Evolutionary conservation across 78 protist genomes (phyloP), one percentile per base, ranked within the genome.

Genomic region (Isochrysis galbana): DNA sequence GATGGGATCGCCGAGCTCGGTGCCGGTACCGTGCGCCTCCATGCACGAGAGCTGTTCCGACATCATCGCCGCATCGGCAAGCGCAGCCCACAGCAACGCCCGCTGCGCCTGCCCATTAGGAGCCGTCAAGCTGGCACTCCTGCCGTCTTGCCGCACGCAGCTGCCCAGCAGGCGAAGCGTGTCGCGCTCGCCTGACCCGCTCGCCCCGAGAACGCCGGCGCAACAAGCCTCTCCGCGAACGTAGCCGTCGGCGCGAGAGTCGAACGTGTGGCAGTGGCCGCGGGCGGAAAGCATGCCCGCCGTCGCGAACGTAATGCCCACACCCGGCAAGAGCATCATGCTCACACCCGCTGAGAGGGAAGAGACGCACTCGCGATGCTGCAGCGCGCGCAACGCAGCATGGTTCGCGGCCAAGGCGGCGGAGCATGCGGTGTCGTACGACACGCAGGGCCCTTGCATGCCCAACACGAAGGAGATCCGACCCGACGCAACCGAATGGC

Each of bases 391-490:
- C 74, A 21, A 10, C n/a, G 74, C 74, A 23, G 74, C 10, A 32
- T 61, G 74, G n/a, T 23, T 7, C 74, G 74, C 74, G 36, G 23
- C 74, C 10, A 61, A 32, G 36, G 74, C 74, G 7, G 74, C 10
- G 36, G 74, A 7, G 74, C 74, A 61, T 29, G 96, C 72, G 45
- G 98, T 95, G 41, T 94, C 94, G 55, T 97, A 2, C 0, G 96
- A 47, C 42, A 97, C 11, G 1, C 95, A 80, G 10, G 98, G 98
- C 10, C 98, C 98, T 23, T 74, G 55, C 38, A 96, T 90, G 74
- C 96, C 97, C 42, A 95, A 84, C 34, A 61, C 48, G 69, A 93
- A 97, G 25, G 98, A 93, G 0, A 97, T 38, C 14, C 98, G 90
- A 90, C 84, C 84, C 29, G 84, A 4, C 32, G 47, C 84, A 17